A percentile compares a stretch with the other conserved stretches of the same genome.
Evolutionary conservation across 805 yeast species (phyloP).

Genomic region (Ogataea paradorogensis): DNA sequence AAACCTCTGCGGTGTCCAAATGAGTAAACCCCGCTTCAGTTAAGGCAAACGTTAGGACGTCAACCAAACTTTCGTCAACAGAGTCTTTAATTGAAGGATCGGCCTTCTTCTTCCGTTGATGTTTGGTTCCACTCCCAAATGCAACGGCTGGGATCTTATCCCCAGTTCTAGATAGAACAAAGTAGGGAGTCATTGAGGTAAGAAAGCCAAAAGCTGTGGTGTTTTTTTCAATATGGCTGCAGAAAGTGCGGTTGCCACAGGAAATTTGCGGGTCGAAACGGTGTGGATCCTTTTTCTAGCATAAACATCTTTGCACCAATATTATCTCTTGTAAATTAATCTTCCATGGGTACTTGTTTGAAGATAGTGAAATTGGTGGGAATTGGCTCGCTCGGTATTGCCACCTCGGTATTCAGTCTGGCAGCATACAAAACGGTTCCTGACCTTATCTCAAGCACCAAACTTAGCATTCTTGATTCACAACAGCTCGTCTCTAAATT

Average conservation of each 20-base stretch:
- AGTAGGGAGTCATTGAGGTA: constrained; percentile 19
- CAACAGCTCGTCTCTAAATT: constrained; percentile 15
- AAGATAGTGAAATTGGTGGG: constrained; percentile 62
- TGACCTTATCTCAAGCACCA: constrained; percentile 11
- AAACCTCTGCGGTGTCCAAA: constrained; percentile 68
- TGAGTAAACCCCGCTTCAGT: constrained; percentile 50
- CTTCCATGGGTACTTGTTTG: constrained; percentile 49
- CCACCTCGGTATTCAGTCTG: constrained; percentile 47
- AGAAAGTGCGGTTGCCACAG: neutral
- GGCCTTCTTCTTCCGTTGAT: constrained; percentile 39
- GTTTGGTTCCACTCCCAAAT: constrained; percentile 59
- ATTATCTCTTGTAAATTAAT: neutral
- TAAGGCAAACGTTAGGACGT: constrained; percentile 46
- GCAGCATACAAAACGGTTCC: constrained; percentile 24
- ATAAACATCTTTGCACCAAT: constrained; percentile 3
- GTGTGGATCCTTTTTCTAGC: neutral
- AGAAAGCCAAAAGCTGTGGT: neutral
- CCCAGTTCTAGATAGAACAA: constrained; percentile 28
- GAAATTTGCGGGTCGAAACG: neutral
- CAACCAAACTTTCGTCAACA: constrained; percentile 40
- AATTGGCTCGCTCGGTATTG: constrained; percentile 63
- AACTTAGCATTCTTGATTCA: constrained; percentile 13
- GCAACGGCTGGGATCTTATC: constrained; percentile 38
- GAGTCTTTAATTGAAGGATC: constrained; percentile 21
- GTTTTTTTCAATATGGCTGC: too few relatives aligned